Evolutionary conservation across 257 asterid genomes (phyloP).

Genomic region (Solanum sejunctum): DNA sequence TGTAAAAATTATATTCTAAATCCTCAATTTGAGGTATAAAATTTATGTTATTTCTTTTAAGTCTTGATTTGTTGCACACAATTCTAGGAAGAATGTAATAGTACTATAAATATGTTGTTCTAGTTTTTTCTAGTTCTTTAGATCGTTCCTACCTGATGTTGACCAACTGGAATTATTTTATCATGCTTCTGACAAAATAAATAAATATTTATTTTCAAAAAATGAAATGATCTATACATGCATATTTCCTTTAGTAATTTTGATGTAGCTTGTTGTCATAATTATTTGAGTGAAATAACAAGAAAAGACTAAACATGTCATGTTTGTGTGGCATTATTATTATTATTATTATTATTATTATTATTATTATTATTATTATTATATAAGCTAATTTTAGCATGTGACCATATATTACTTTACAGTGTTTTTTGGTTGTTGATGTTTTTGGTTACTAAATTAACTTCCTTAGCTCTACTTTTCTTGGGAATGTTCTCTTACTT

Average conservation of each 20-base stretch:
- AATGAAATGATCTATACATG: background rate
- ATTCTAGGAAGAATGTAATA: slow-evolving; percentile 1
- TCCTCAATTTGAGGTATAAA: no score
- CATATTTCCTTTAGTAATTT: background rate
- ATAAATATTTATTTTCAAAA: no score
- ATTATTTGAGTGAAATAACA: background rate
- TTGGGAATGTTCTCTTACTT: slow-evolving; percentile 1
- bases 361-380: no score
- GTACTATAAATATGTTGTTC: background rate
- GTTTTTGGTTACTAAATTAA: background rate
- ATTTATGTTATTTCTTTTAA: no score
- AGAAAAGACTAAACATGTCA: background rate
- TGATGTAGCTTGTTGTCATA: background rate
- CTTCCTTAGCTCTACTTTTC: background rate
- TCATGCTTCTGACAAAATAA: slow-evolving; percentile 21
- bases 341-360: background rate
- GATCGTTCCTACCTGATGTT: background rate
- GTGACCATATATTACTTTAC: background rate
- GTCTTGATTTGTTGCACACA: slow-evolving; percentile 1
- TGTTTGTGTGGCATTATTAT: background rate
- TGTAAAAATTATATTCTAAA: no score
- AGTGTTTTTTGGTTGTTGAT: background rate
- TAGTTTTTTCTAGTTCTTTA: background rate
- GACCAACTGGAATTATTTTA: background rate
- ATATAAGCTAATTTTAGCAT: slow-evolving; percentile 4